phyloP scores from a whole-genome alignment of 2,329 filamentous ascomycete genomes.

The Clarireedia hainanense region DNA sequence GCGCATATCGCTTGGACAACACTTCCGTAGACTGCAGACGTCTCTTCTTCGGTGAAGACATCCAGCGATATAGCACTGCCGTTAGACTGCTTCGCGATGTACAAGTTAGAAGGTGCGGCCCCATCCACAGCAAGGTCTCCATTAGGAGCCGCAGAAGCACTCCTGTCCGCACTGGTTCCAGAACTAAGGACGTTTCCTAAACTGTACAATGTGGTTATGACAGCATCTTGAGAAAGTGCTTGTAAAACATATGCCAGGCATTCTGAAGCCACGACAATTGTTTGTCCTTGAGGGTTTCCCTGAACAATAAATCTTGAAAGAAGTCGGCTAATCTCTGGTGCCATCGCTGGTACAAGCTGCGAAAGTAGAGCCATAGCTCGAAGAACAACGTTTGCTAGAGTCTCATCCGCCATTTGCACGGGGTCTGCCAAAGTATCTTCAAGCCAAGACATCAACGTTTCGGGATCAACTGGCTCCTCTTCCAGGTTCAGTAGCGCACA shows the following conservation, averaged over 20 bases:
- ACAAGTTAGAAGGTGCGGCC: slow-evolving; percentile 39
- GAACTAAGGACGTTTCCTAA: slow-evolving; percentile 92
- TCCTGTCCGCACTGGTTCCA: slow-evolving; percentile 44
- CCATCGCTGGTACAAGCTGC: slow-evolving; percentile 62
- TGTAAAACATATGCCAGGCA: slow-evolving; percentile 77
- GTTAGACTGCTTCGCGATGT: slow-evolving; percentile 49
- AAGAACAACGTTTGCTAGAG: slow-evolving; percentile 69
- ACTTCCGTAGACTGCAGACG: slow-evolving; percentile 67
- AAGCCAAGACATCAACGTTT: slow-evolving; percentile 75
- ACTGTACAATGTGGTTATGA: slow-evolving; percentile 92
- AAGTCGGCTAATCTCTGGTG: slow-evolving; percentile 67
- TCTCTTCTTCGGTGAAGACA: slow-evolving; percentile 69
- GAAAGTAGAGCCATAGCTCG: slow-evolving; percentile 78
- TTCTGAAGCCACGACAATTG: slow-evolving; percentile 70
- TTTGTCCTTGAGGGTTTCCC: slow-evolving; percentile 60
- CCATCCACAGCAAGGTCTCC: slow-evolving; percentile 46
- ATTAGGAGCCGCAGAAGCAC: slow-evolving; percentile 32
- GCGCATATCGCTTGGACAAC: slow-evolving; percentile 93
- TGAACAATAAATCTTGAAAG: slow-evolving; percentile 86
- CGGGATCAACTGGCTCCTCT: slow-evolving; percentile 71
- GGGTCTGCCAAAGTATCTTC: slow-evolving; percentile 74
- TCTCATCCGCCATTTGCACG: slow-evolving; percentile 72
- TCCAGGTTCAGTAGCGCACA: slow-evolving; percentile 65
- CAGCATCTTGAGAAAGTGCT: slow-evolving; percentile 78
- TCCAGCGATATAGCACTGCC: slow-evolving; percentile 76